Conservation (phyloP, 176 grass and related monocot species). For the Tillandsia leiboldiana region DNA sequence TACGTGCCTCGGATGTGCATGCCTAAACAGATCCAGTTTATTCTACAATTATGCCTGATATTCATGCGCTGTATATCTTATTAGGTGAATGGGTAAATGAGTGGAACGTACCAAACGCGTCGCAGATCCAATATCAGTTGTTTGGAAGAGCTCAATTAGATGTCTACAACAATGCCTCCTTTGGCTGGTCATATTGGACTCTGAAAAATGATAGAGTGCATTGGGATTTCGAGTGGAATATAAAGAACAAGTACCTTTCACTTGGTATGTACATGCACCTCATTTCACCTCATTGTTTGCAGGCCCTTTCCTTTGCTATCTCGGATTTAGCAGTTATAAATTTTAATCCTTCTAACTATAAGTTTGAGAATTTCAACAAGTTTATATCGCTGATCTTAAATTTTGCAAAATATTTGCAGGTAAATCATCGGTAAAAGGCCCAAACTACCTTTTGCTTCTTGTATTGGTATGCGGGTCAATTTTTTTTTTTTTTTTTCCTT, state of each 20-base stretch:
- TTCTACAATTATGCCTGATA: not conserved
- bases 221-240: conserved; percentile 87
- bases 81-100: conserved; percentile 95
- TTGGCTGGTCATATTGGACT: conserved; percentile 93
- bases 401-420: conserved; percentile 31
- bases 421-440: conserved; percentile 27
- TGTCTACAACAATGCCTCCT: conserved; percentile 68
- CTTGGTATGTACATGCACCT: conserved; percentile 31
- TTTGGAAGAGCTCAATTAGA: conserved; percentile 73
- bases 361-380: not conserved
- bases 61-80: too few relatives aligned
- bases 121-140: conserved; percentile 56
- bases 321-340: not conserved
- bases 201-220: conserved; percentile 63
- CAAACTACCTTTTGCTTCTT: conserved; percentile 17
- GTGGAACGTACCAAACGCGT: conserved; percentile 60
- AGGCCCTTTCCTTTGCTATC: not conserved
- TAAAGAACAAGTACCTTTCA: conserved; percentile 47
- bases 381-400: not conserved
- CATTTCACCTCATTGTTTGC: not conserved
- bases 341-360: not conserved
- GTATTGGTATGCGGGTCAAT: conserved; percentile 12
- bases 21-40: not conserved
- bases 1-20: not conserved
- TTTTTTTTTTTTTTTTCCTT: not conserved